These are phyloP conservation scores for Acer yangbiense DNA, from an alignment of 345 rosid genomes.

Conservation along the genomic window DNA sequence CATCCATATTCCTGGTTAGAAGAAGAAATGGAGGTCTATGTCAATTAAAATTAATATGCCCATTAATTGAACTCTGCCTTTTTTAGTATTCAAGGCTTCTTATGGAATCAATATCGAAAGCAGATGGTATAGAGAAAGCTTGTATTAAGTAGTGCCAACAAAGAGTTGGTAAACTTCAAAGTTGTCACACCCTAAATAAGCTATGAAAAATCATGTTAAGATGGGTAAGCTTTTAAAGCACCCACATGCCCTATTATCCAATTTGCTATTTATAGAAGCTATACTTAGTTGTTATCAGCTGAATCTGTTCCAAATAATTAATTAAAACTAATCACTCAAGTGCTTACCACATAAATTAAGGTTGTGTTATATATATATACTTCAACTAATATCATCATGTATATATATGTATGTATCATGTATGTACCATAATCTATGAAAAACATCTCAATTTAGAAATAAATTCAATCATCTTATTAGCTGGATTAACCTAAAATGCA, in stretches of 20 bases:
- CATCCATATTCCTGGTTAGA: background rate
- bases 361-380: too few relatives aligned
- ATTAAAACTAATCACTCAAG: background rate
- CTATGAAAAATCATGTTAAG: constrained; percentile 10
- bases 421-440: too few relatives aligned
- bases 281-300: background rate
- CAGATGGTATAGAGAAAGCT: background rate
- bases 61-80: constrained; percentile 23
- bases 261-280: constrained; percentile 9
- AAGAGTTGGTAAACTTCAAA: constrained; percentile 24
- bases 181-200: constrained; percentile 24
- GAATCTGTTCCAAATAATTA: background rate
- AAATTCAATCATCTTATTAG: too few relatives aligned
- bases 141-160: constrained; percentile 5
- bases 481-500: too few relatives aligned
- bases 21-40: background rate
- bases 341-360: background rate
- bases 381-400: too few relatives aligned
- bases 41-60: constrained; percentile 18
- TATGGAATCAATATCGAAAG: constrained; percentile 6
- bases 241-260: constrained; percentile 21
- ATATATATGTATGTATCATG: too few relatives aligned
- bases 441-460: too few relatives aligned
- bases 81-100: constrained; percentile 7
- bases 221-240: constrained; percentile 24